These are phyloP conservation scores for Pseudogymnoascus sp. DNA, from an alignment of 2,329 filamentous ascomycete genomes.

Conservation along the genomic window DNA sequence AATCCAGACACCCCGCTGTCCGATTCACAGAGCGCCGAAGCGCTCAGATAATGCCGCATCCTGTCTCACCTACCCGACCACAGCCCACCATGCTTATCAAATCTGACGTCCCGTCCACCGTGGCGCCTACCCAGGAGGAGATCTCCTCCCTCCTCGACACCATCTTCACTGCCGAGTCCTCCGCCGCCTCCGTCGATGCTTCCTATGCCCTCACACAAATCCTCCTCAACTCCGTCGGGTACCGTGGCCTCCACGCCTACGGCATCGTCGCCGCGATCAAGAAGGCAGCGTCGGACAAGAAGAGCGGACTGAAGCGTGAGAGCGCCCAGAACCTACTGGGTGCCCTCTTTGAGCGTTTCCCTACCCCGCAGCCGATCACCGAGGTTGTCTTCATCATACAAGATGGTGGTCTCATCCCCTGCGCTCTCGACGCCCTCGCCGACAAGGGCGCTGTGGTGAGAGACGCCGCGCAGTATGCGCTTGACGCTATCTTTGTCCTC, in stretches of 20 bases:
- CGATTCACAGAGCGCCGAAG: conserved; percentile 1
- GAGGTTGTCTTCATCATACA: conserved; percentile 78
- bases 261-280: conserved; percentile 54
- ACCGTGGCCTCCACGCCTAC: conserved; percentile 53
- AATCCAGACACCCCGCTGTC: neutral
- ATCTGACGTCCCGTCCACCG: conserved; percentile 26
- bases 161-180: conserved; percentile 52
- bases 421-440: conserved; percentile 74
- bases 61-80: conserved; percentile 32
- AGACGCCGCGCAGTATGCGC: conserved; percentile 86
- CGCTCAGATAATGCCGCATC: conserved; percentile 39
- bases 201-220: conserved; percentile 57
- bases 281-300: conserved; percentile 87
- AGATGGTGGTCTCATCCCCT: conserved; percentile 62
- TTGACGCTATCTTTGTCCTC: conserved; percentile 77
- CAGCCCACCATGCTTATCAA: conserved; percentile 40
- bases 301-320: conserved; percentile 76
- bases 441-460: conserved; percentile 86
- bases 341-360: conserved; percentile 85
- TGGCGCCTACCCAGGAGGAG: conserved; percentile 56
- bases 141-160: conserved; percentile 55
- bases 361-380: conserved; percentile 64
- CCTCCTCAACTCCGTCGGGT: conserved; percentile 56
- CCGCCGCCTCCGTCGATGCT: conserved; percentile 49
- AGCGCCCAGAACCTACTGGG: conserved; percentile 92